Base-by-base conservation (phyloP, 139 green algal species). In the Diplosphaera chodatii region DNA sequence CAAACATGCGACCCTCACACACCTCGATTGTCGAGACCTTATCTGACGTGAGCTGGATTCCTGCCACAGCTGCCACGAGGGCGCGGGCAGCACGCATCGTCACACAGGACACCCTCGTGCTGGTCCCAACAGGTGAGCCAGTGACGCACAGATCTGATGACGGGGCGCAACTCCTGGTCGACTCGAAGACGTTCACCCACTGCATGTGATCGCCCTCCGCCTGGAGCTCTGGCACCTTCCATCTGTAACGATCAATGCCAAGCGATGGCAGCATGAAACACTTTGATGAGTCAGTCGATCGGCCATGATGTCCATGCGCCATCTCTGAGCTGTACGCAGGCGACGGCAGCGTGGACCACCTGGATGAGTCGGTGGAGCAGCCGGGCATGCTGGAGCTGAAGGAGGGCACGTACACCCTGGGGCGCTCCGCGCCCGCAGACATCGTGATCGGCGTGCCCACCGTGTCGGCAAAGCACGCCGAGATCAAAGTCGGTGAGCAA, bases 391-490 rank as follows among this genome's bases (percentile, higher is more conserved):
- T 86, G 18, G 56, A 73, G 27, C 65, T 84, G 29, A 64, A 73
- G 28, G 66, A 75, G 63, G 73, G 74, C 8, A 32, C 71, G 29
- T 75, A 69, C 48, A 73, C 82, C 55, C n/a, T 87, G 30, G 82
- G 82, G 0, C 40, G 82, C 25, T 72, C 76, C n/a, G 32, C 71
- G 29, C 73, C 82, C 22, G 82, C 82, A 27, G 82, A 88, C 56
- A 71, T 88, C 23, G 64, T 87, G 4, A 75, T 88, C 18, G 30
- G 67, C 22, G 63, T 88, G 16, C 81, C 81, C 1, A 87, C 82
- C 18, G 69, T 88, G 3, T 84, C 76, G 33, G 65, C 31, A 1
- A 64, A 80, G 25, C 82, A 88, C 64, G 80, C 80, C 3, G 72
- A 81, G 32, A 15, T 88, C 28, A 77, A 68, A 16, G 66, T 88